A percentile compares a stretch with the other conserved stretches of the same genome.
phyloP scores from a whole-genome alignment of 805 yeast genomes.

The Barnettozyma californica region DNA sequence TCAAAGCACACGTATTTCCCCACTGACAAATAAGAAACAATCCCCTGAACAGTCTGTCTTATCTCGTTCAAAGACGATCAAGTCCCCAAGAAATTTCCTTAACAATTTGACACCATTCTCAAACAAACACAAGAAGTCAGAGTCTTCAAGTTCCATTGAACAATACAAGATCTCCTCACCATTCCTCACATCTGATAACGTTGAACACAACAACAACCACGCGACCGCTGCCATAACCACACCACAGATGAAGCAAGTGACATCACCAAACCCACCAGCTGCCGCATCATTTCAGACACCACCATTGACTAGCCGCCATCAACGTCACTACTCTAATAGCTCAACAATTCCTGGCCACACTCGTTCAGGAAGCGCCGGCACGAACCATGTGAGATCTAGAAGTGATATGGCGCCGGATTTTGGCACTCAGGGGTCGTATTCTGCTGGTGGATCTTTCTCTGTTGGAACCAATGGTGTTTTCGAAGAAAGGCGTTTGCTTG shows the following conservation, averaged over 20 bases:
- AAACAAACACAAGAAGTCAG: slow-evolving; percentile 24
- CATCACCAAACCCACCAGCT: slow-evolving; percentile 17
- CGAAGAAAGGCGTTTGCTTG: slow-evolving; percentile 21
- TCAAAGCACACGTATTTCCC: not conserved
- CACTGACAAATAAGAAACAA: not conserved
- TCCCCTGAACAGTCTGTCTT: slow-evolving; percentile 5
- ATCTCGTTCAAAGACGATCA: slow-evolving; percentile 18
- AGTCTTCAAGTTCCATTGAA: slow-evolving; percentile 21
- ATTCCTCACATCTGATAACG: slow-evolving; percentile 8
- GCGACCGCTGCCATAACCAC: slow-evolving; percentile 11
- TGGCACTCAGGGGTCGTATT: slow-evolving; percentile 1
- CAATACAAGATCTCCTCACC: slow-evolving; percentile 24
- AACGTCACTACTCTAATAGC: slow-evolving; percentile 6
- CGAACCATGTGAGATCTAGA: slow-evolving; percentile 1
- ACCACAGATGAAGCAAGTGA: slow-evolving; percentile 1
- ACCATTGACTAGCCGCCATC: slow-evolving; percentile 13
- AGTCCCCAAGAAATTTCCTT: slow-evolving; percentile 25
- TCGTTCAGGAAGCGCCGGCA: slow-evolving; percentile 1
- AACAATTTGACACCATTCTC: slow-evolving; percentile 11
- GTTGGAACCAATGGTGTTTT: not conserved
- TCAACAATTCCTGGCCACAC: slow-evolving; percentile 2
- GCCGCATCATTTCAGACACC: slow-evolving; percentile 26
- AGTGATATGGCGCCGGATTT: slow-evolving; percentile 4
- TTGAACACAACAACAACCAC: slow-evolving; percentile 6
- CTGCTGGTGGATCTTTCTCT: slow-evolving; percentile 1